These are phyloP conservation scores for Yamadazyma paraphyllophila DNA, from an alignment of 805 yeast genomes.

Conservation along the genomic window DNA sequence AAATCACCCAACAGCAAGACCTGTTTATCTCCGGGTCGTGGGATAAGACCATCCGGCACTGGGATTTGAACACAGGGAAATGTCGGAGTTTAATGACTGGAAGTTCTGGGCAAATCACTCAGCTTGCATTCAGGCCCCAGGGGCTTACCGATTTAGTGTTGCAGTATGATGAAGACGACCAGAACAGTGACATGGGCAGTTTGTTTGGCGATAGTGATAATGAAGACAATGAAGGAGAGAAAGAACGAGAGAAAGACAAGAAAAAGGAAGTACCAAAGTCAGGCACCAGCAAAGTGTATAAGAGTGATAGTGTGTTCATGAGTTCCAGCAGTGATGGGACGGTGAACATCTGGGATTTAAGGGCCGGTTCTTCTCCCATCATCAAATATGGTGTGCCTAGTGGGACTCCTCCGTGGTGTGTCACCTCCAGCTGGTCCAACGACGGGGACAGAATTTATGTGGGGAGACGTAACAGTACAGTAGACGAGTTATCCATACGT, in stretches of 20 bases:
- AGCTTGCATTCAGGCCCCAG: constrained; percentile 66
- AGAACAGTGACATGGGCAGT: constrained; percentile 42
- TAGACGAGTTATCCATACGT: constrained; percentile 70
- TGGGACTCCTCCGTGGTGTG: constrained; percentile 91
- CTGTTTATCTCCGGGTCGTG: constrained; percentile 80
- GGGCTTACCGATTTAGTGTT: constrained; percentile 46
- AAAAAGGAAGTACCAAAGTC: constrained; percentile 11
- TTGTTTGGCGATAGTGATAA: constrained; percentile 48
- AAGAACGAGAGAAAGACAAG: constrained; percentile 16
- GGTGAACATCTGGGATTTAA: constrained; percentile 76
- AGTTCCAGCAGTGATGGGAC: constrained; percentile 84
- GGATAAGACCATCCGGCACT: constrained; percentile 77
- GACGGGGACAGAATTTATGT: constrained; percentile 77
- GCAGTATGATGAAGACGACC: constrained; percentile 24
- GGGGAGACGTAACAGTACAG: constrained; percentile 86
- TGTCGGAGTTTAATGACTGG: constrained; percentile 48
- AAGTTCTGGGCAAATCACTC: constrained; percentile 76
- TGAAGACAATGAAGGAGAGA: constrained; percentile 18
- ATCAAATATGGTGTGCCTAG: constrained; percentile 54
- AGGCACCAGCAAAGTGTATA: constrained; percentile 22
- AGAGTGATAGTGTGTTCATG: constrained; percentile 56
- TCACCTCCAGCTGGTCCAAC: constrained; percentile 82
- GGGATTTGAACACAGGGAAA: constrained; percentile 83
- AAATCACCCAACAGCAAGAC: constrained; percentile 60
- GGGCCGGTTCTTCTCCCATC: constrained; percentile 42